A percentile compares a stretch with the other conserved stretches of the same genome.
Conservation (phyloP, 345 rosid species). For the Orychophragmus violaceus region DNA sequence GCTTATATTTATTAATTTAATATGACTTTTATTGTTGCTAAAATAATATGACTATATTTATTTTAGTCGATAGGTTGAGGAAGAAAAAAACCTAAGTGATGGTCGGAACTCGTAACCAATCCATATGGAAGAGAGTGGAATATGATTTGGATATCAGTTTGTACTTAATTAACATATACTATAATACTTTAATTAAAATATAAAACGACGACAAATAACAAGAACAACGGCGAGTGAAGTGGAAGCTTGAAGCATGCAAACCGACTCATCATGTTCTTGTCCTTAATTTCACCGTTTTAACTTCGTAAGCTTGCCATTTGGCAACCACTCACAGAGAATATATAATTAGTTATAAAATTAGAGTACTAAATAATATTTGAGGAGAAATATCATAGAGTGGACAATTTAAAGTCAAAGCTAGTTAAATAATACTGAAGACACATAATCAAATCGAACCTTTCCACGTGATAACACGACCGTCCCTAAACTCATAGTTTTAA, state of each 20-base stretch:
- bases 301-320: slow-evolving; percentile 28
- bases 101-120: neutral
- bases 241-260: slow-evolving; percentile 31
- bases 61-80: neutral
- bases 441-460: neutral
- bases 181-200: neutral
- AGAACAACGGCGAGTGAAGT: slow-evolving; percentile 24
- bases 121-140: neutral
- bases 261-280: slow-evolving; percentile 35
- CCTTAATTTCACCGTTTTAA: slow-evolving; percentile 12
- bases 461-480: neutral
- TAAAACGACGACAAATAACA: slow-evolving; percentile 18
- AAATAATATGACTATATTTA: neutral
- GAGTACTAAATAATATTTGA: neutral
- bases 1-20: no score
- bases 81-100: neutral
- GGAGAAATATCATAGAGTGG: slow-evolving; percentile 3
- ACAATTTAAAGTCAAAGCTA: slow-evolving; percentile 21
- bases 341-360: neutral
- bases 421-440: neutral
- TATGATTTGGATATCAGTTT: neutral
- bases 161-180: neutral
- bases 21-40: no score
- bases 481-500: neutral
- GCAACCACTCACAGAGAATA: slow-evolving; percentile 7